Base-by-base conservation (phyloP, 768 basidiomycete species). In the Paxillus rubicundulus region DNA sequence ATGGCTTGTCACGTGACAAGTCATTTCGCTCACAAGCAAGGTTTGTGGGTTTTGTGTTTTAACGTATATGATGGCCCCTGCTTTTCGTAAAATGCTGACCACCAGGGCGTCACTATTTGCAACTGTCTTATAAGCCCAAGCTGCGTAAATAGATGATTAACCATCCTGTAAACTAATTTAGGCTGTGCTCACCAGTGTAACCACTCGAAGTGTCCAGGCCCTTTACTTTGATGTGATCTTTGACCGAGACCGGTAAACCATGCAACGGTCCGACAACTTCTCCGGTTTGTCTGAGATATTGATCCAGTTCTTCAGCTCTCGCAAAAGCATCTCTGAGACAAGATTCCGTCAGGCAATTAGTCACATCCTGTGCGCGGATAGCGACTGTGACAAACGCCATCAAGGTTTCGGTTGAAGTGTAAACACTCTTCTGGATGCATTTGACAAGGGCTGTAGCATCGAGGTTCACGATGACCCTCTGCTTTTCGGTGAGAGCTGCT, bases 281-380 rank as follows among this genome's bases (percentile, higher is more conserved):
- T 16, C 82, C 81, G 0, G 78, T 83, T 49, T 67, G 55, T 14
- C 60, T 49, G 30, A 79, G 62, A 60, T 79, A 61, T 20, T 67
- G 72, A 58, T 85, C 83, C 18, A 85, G 69, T 55, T 81, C 69
- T 45, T 59, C 66, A 4, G 84, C 84, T 38, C 74, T 70, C 47
- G 63, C 55, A 39, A 81, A 64, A 4, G 74, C 79, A n/a, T 77
- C 72, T 18, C 79, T 75, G 54, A 82, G 71, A 54, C 82, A 82
- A 45, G 84, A 77, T 53, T 85, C 82, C 14, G 81, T 79, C 18
- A 83, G 64, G 59, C 82, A 83, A 55, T 80, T 80, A 6, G 77
- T 77, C 49, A 62, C 52, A 32, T 70, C 58, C 45, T 69, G 70
- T n/a, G 68, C 58, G 6, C 59, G 60, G 47, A 66, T 48, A 1